These are phyloP conservation scores for Paracoccidioides lutzii DNA, from an alignment of 2,329 filamentous ascomycete genomes.

Conservation along the genomic window DNA sequence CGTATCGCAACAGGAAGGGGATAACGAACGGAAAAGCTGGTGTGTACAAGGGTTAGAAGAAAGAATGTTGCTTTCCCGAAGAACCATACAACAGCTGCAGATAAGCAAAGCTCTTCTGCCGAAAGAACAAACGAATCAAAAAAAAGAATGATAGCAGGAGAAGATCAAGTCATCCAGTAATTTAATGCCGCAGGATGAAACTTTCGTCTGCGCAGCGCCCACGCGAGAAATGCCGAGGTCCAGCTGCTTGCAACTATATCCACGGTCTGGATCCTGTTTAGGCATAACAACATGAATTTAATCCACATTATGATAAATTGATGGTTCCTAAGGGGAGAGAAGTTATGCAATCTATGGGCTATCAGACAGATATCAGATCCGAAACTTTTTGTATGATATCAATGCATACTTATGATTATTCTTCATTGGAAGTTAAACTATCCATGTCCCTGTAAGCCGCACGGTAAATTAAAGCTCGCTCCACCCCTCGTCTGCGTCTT, in stretches of 20 bases:
- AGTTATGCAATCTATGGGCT: too few relatives aligned
- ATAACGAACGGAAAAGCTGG: not conserved
- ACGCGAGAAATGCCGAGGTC: not conserved
- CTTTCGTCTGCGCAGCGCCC: not conserved
- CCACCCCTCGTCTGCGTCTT: too few relatives aligned
- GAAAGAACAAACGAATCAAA: not conserved
- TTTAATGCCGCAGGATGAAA: not conserved
- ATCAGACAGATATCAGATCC: too few relatives aligned
- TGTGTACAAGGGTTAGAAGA: not conserved
- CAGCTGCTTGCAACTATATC: not conserved
- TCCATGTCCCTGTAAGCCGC: too few relatives aligned
- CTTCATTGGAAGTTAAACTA: too few relatives aligned
- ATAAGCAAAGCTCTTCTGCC: not conserved
- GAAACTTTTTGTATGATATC: too few relatives aligned
- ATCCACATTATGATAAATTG: too few relatives aligned
- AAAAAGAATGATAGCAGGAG: not conserved
- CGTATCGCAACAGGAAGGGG: not conserved
- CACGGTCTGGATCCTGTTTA: too few relatives aligned
- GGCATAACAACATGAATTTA: too few relatives aligned
- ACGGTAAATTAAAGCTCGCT: too few relatives aligned
- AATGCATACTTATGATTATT: too few relatives aligned
- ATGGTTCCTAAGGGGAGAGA: too few relatives aligned
- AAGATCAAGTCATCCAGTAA: not conserved
- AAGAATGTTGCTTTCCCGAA: not conserved
- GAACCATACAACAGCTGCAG: not conserved